Percentiles rank a stretch among this genome's conserved stretches.
These are phyloP conservation scores for Solanum appendiculatum DNA, from an alignment of 257 asterid genomes.

Conservation along the genomic window DNA sequence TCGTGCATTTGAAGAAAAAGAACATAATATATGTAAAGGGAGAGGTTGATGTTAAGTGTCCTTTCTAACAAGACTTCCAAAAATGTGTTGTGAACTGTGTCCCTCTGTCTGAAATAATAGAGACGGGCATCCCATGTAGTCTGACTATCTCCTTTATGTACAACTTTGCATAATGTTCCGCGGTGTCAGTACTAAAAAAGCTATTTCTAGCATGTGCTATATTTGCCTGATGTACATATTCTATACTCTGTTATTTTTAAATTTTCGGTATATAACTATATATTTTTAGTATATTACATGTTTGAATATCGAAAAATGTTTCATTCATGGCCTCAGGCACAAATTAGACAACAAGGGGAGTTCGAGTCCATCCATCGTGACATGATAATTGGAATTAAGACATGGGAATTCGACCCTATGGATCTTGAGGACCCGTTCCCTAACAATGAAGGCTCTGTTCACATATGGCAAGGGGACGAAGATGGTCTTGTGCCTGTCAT, in stretches of 20 bases:
- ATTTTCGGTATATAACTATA: background rate
- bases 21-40: background rate
- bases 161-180: background rate
- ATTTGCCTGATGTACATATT: background rate
- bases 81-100: background rate
- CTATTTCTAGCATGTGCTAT: background rate
- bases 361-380: background rate
- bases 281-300: background rate
- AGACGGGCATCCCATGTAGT: background rate
- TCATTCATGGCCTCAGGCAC: background rate
- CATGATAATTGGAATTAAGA: background rate
- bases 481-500: background rate
- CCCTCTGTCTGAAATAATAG: background rate
- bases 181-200: background rate
- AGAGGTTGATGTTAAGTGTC: background rate
- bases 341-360: background rate
- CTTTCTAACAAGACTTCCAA: background rate
- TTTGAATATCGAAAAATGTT: background rate
- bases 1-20: background rate
- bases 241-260: background rate
- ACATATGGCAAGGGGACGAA: slow-evolving; percentile 1
- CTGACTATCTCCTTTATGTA: background rate
- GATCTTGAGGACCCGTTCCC: background rate
- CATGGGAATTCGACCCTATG: slow-evolving; percentile 1
- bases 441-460: background rate